Percentiles rank a stretch among this genome's conserved stretches.
phyloP scores from a whole-genome alignment of 179 eudicot species.

The Corrigiola litoralis region DNA sequence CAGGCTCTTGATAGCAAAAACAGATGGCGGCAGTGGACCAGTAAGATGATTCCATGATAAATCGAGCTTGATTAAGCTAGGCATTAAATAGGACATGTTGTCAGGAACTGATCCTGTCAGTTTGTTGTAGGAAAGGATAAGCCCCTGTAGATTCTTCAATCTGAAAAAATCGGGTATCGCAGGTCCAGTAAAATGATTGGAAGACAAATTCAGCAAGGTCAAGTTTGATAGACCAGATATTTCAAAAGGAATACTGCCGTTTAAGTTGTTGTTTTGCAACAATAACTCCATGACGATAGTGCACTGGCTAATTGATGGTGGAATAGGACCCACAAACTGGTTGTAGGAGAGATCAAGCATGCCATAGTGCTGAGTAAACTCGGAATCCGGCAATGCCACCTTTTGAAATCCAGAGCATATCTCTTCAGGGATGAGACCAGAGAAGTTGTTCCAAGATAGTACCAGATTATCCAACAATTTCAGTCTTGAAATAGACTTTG shows the following conservation, averaged over 20 bases:
- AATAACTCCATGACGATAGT: conserved; percentile 51
- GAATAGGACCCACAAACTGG: conserved; percentile 64
- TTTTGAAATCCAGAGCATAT: conserved; percentile 82
- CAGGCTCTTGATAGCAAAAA: conserved; percentile 52
- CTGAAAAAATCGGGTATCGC: conserved; percentile 38
- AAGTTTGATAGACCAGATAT: conserved; percentile 52
- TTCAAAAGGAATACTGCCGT: conserved; percentile 72
- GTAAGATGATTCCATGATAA: conserved; percentile 57
- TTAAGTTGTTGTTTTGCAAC: conserved; percentile 63
- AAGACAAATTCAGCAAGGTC: conserved; percentile 66
- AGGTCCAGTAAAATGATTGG: conserved; percentile 58
- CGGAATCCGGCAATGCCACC: conserved; percentile 77
- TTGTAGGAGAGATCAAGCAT: conserved; percentile 88
- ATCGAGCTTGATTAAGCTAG: conserved; percentile 75
- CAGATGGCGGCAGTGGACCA: conserved; percentile 55
- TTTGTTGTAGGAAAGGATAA: conserved; percentile 65
- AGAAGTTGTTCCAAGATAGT: conserved; percentile 55
- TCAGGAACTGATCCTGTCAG: conserved; percentile 61
- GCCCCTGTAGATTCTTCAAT: conserved; percentile 73
- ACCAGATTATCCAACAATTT: conserved; percentile 74
- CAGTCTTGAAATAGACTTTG: conserved; percentile 54
- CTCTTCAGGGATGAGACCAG: conserved; percentile 78
- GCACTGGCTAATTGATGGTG: conserved; percentile 58
- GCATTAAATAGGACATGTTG: conserved; percentile 37
- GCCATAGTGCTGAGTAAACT: conserved; percentile 84